A percentile compares a stretch with the other conserved stretches of the same genome.
Evolutionary conservation across 306 rosid species (phyloP).

Genomic region (Cucumis sativus): Cucumber_9930_V3 NC_026657.2:1399501-1400000

Average conservation of each 20-base stretch:
- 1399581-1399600: conserved; percentile 34
- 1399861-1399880: conserved; percentile 77
- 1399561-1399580: conserved; percentile 49
- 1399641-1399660: conserved; percentile 83
- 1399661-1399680: conserved; percentile 77
- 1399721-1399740: conserved; percentile 59
- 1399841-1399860: conserved; percentile 61
- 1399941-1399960: conserved; percentile 73
- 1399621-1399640: conserved; percentile 62
- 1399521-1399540: conserved; percentile 60
- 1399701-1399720: conserved; percentile 92
- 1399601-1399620: conserved; percentile 42
- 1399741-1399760: conserved; percentile 17
- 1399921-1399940: conserved; percentile 65
- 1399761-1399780: conserved; percentile 20
- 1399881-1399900: conserved; percentile 72
- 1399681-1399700: conserved; percentile 76
- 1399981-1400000: conserved; percentile 88
- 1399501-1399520: conserved; percentile 35
- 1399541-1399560: conserved; percentile 97
- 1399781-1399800: conserved; percentile 33
- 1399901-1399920: conserved; percentile 74
- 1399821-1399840: conserved; percentile 47
- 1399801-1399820: conserved; percentile 26
- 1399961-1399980: conserved; percentile 80